These are phyloP conservation scores for Vigna mungo DNA, from an alignment of 306 rosid species.

Conservation along the genomic window DNA sequence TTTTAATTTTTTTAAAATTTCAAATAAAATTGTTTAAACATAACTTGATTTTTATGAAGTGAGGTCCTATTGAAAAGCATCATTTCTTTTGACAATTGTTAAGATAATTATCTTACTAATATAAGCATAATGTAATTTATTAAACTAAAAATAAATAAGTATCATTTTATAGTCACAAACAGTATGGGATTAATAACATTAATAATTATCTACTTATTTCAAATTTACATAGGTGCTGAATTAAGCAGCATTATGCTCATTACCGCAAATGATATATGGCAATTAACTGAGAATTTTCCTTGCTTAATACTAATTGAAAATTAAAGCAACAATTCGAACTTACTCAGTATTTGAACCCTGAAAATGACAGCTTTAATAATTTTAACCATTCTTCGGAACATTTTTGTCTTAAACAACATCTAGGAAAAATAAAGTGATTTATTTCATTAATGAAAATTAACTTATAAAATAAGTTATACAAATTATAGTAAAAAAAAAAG, in stretches of 20 bases:
- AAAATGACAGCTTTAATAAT: neutral
- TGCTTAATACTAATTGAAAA: neutral
- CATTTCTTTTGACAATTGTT: neutral
- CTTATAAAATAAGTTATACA: too few relatives aligned
- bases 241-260: neutral
- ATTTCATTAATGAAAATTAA: too few relatives aligned
- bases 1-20: too few relatives aligned
- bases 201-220: neutral
- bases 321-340: neutral
- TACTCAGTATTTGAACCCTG: neutral
- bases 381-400: neutral
- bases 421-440: neutral
- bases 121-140: neutral
- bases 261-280: neutral
- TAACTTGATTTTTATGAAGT: too few relatives aligned
- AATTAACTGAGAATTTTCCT: neutral
- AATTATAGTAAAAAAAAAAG: neutral
- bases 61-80: neutral
- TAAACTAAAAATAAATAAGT: neutral
- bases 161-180: neutral
- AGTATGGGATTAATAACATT: neutral
- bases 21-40: too few relatives aligned
- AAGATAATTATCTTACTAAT: neutral
- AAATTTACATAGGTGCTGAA: neutral
- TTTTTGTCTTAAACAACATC: too few relatives aligned